Conservation (phyloP, 225 moss, liverwort and hornwort species). For the Anthoceros angustus region DNA sequence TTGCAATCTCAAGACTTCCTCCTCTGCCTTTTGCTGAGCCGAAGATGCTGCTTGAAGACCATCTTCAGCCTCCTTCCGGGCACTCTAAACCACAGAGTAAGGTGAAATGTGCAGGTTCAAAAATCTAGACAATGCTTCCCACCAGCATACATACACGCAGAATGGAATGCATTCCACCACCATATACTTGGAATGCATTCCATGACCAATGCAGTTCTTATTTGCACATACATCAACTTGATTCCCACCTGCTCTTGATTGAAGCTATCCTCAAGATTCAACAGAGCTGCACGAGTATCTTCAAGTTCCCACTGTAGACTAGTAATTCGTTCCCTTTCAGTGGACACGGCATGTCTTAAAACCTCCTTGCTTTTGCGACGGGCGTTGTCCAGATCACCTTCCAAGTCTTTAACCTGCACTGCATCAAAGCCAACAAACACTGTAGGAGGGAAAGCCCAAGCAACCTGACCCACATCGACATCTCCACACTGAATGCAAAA, state of each 20-base stretch:
- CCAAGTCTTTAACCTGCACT: slow-evolving; percentile 80
- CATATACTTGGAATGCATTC: no score
- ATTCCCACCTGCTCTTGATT: slow-evolving; percentile 42
- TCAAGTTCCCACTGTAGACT: slow-evolving; percentile 90
- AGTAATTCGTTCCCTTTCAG: slow-evolving; percentile 82
- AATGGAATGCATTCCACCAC: no score
- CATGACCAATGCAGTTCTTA: not conserved
- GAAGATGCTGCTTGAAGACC: slow-evolving; percentile 31
- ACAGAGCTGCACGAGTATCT: slow-evolving; percentile 64
- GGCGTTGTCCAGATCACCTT: slow-evolving; percentile 81
- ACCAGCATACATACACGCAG: no score
- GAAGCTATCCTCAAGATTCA: slow-evolving; percentile 49
- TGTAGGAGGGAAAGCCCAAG: not conserved
- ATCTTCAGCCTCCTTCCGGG: slow-evolving; percentile 40
- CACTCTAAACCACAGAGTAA: slow-evolving; percentile 29
- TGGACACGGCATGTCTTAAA: slow-evolving; percentile 85
- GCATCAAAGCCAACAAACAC: not conserved
- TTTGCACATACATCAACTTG: not conserved
- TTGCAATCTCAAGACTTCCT: slow-evolving; percentile 40
- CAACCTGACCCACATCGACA: no score
- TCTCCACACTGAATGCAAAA: not conserved
- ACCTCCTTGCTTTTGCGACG: slow-evolving; percentile 86
- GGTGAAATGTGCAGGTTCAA: not conserved
- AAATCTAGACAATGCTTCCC: not conserved
- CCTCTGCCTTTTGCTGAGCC: slow-evolving; percentile 39